Conservation (phyloP, 257 asterid genomes). For the Solanum chmielewskii region DNA sequence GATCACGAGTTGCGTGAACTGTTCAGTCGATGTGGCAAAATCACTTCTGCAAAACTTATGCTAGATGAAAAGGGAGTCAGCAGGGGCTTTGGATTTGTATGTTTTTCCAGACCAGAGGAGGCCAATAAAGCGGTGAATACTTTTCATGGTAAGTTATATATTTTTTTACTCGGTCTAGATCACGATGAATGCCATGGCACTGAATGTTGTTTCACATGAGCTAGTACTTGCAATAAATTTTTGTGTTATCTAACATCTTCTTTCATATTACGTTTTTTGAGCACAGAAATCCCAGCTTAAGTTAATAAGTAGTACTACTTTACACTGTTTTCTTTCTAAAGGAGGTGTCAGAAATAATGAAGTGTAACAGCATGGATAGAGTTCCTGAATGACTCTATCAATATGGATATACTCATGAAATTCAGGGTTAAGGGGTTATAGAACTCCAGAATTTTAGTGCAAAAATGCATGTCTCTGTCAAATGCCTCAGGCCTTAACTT, state of each 20-base stretch:
- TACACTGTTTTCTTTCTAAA: neutral
- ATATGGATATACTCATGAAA: neutral
- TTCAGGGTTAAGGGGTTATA: neutral
- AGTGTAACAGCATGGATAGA: neutral
- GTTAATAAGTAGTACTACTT: neutral
- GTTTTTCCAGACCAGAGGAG: constrained; percentile 75
- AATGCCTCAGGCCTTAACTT: neutral
- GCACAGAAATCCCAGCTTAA: neutral
- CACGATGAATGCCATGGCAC: neutral
- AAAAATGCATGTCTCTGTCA: neutral
- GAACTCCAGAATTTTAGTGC: neutral
- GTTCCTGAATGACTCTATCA: neutral
- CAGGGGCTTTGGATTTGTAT: constrained; percentile 87
- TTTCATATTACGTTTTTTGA: neutral
- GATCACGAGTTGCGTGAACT: constrained; percentile 56
- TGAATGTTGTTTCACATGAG: neutral
- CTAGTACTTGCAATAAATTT: neutral
- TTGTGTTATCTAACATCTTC: neutral
- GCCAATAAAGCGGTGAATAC: constrained; percentile 55
- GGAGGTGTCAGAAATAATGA: neutral
- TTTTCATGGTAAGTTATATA: constrained; percentile 34
- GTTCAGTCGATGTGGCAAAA: constrained; percentile 63
- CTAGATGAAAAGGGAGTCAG: constrained; percentile 67
- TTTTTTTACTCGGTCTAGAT: neutral
- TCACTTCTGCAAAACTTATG: constrained; percentile 75